Conservation (phyloP, 2,329 filamentous ascomycete species). For the Alternaria alternata region DNA sequence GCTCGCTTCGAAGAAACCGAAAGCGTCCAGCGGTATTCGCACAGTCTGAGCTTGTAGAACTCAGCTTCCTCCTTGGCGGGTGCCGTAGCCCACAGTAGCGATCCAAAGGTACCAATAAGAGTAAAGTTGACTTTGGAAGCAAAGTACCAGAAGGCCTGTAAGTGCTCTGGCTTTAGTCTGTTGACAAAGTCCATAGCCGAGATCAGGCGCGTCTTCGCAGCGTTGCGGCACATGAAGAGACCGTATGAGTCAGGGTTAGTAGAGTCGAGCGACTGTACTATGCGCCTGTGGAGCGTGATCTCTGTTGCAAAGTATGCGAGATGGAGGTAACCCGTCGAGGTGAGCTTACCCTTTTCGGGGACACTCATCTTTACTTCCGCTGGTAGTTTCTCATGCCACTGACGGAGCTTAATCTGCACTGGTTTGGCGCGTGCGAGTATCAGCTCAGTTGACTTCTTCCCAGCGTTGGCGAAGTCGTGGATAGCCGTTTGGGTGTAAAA, state of each 20-base stretch:
- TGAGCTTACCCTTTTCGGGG: constrained; percentile 52
- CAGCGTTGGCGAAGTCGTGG: constrained; percentile 71
- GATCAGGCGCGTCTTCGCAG: constrained; percentile 91
- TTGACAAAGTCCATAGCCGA: constrained; percentile 98
- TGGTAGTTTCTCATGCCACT: constrained; percentile 80
- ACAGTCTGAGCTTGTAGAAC: constrained; percentile 85
- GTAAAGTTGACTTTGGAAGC: constrained; percentile 91
- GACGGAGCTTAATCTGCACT: constrained; percentile 81
- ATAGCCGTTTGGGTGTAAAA: constrained; percentile 84
- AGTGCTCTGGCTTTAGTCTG: constrained; percentile 82
- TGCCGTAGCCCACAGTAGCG: constrained; percentile 86
- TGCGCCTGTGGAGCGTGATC: constrained; percentile 90
- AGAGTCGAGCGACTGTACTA: constrained; percentile 78
- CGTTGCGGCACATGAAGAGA: constrained; percentile 89
- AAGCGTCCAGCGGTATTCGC: constrained; percentile 94
- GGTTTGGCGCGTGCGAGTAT: constrained; percentile 80
- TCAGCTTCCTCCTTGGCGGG: constrained; percentile 88
- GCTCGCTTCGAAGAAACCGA: constrained; percentile 81
- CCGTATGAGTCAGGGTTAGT: constrained; percentile 75
- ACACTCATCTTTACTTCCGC: constrained; percentile 70
- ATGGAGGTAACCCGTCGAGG: constrained; percentile 72
- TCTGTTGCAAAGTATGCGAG: constrained; percentile 93
- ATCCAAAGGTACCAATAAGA: constrained; percentile 92
- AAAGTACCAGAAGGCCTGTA: constrained; percentile 93
- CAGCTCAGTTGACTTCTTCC: constrained; percentile 73